phyloP scores from a whole-genome alignment of 805 yeast species.

The Lipomyces spencermartinsiae region DNA sequence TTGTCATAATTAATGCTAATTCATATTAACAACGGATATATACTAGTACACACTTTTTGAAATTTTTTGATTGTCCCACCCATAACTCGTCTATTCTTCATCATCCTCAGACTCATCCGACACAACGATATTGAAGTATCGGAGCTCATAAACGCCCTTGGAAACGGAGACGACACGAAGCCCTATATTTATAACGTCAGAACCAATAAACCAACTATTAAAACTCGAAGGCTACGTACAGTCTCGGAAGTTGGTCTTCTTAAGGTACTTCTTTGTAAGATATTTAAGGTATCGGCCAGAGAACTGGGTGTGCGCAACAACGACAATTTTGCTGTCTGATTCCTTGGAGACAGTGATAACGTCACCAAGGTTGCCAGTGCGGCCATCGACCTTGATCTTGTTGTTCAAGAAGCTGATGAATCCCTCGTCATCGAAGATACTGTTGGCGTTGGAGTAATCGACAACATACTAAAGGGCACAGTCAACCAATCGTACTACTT shows the following conservation, averaged over 20 bases:
- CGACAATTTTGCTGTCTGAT: constrained; percentile 79
- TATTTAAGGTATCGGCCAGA: constrained; percentile 99
- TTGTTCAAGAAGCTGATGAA: constrained; percentile 98
- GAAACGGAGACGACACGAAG: constrained; percentile 96
- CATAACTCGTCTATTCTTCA: constrained; percentile 52
- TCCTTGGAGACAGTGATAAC: constrained; percentile 86
- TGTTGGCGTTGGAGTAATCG: constrained; percentile 96
- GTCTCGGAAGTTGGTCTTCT: constrained; percentile 99
- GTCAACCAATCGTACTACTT: background rate
- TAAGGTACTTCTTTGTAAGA: constrained; percentile 99
- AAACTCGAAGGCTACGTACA: constrained; percentile 44
- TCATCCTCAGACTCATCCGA: constrained; percentile 96
- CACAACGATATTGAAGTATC: constrained; percentile 98
- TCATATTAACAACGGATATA: background rate
- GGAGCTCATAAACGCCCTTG: constrained; percentile 94
- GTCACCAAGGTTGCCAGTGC: constrained; percentile 96
- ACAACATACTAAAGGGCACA: constrained; percentile 73
- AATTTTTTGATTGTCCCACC: background rate
- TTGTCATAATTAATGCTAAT: background rate
- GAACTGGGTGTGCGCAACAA: constrained; percentile 90
- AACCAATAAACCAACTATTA: background rate
- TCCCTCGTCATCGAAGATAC: constrained; percentile 95
- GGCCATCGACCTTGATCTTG: constrained; percentile 98
- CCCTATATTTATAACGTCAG: constrained; percentile 51
- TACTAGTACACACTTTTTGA: constrained; percentile 7